Evolutionary conservation across 495 filamentous ascomycete species (phyloP), one percentile per base, ranked within the genome.

Genomic region (Penicillium dipodomyicola): DNA sequence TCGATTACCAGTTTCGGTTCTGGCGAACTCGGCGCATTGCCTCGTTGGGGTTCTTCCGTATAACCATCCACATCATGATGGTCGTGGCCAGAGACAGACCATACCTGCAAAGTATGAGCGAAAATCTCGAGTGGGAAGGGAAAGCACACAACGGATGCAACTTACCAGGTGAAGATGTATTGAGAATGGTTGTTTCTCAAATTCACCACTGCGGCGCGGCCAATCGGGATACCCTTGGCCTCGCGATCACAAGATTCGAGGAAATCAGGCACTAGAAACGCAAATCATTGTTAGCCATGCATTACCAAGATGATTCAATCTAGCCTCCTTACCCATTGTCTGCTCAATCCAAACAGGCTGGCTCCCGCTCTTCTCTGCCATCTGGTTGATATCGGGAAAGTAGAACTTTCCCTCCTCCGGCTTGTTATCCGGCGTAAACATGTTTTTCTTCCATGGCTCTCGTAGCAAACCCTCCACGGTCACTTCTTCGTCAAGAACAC

Each of bases 151-250:
- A 29, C 17, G 22, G 20, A 22, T 32, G 23, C 8, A 52, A 77
- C 84, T 66, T 83, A 96, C 94, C 94, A 98, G 50, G 94, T 98
- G 69, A 96, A 92, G 54, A 98, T 97, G 67, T 98, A 98, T 75
- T 98, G 93, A 61, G 89, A 85, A 73, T 98, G 94, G 71, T 93
- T 97, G 68, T 98, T 98, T 67, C 89, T 83, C 70, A 98, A 73
- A 72, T 94, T 96, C 56, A 98, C 94, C 75, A 94, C 91, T 5
- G 94, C 83, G 5, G 90, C 75, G 67, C 92, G 82, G n/a, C 90
- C 95, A 69, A 97, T 93, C 2, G 94, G 94, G 40, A 94, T 86
- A n/a, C 95, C 94, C 57, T 86, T 87, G 10, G 81, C 81, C 63
- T 86, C 78, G 64, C 89, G 78, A 47, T 91, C 84, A 68, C 88